Evolutionary conservation across 2,329 filamentous ascomycete genomes (phyloP), one percentile per base, ranked within the genome.

Genomic region (Xylaria multiplex): DNA sequence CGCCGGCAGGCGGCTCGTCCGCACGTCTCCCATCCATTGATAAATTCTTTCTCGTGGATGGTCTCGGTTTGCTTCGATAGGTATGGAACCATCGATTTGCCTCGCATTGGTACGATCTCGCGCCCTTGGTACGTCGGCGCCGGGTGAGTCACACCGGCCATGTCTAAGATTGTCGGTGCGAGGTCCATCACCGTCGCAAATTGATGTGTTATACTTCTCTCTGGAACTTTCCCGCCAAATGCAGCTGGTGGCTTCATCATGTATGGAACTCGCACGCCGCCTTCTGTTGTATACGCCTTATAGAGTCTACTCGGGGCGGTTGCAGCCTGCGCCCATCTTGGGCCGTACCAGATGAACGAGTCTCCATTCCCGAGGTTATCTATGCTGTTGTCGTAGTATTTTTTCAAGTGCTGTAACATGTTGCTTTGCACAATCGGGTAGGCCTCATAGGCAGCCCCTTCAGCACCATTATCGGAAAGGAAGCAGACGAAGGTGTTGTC

Each of bases 401-500:
- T 85, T 68, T 85, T 77, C 32, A 87, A 75, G 69, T 86, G 84
- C 35, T 70, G 64, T 2, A 83, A 80, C 71, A 87, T 82, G 68
- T 86, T 84, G 27, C 80, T 81, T 53, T 83, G 83, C 4, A 88
- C 82, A 60, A 88, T 84, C 0, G 86, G 87, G 59, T 85, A 83
- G 4, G 86, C 85, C 70, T 89, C 86, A 68, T 86, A 86, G 1
- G 82, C 82, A 16, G 84, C 85, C 11, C 86, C 86, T 69, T 89
- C 87, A 11, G 86, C 86, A 2, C 87, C 87, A 67, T 90, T 90
- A 76, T 90, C 87, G 0, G 82, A 86, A 79, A 89, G 84, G 80
- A 90, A 90, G 72, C 84, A 82, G 57, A 90, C 81, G 66, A 90
- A 86, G 2, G 88, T 90, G 74, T 90, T 88, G 68, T 90, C 87